These are phyloP conservation scores for Oryza officinalis DNA, from an alignment of 176 grass and related monocot genomes.

Conservation along the genomic window DNA sequence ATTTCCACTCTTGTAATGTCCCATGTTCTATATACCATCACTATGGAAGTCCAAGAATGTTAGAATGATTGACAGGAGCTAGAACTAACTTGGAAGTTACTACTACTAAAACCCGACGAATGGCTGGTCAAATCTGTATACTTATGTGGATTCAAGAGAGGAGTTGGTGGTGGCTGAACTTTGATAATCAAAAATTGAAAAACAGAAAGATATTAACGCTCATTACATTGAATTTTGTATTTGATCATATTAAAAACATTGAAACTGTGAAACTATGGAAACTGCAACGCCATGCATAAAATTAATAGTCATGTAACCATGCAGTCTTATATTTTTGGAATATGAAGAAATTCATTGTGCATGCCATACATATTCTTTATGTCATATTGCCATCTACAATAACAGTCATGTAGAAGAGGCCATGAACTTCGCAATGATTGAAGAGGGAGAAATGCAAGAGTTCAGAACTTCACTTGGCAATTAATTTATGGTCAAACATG, in stretches of 20 bases:
- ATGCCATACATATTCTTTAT: slow-evolving; percentile 24
- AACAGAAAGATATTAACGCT: neutral
- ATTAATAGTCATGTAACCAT: neutral
- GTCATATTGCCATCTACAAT: slow-evolving; percentile 9
- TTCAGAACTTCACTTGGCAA: neutral
- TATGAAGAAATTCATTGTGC: neutral
- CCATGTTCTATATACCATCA: slow-evolving; percentile 1
- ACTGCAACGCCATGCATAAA: neutral
- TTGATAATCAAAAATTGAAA: too few relatives aligned
- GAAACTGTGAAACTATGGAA: neutral
- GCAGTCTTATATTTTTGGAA: neutral
- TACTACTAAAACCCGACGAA: neutral
- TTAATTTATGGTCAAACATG: slow-evolving; percentile 29
- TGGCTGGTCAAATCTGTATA: neutral
- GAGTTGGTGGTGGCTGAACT: too few relatives aligned
- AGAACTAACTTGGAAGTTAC: neutral
- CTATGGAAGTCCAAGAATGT: neutral
- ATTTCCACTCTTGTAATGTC: neutral
- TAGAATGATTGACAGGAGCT: neutral
- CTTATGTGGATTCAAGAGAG: too few relatives aligned
- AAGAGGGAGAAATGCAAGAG: neutral
- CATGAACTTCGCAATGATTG: slow-evolving; percentile 35
- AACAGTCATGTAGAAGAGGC: slow-evolving; percentile 26
- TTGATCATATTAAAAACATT: neutral
- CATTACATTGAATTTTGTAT: neutral